phyloP scores from a whole-genome alignment of 192 early-diverging fungal genomes.

The Neocallimastix lanati region DNA sequence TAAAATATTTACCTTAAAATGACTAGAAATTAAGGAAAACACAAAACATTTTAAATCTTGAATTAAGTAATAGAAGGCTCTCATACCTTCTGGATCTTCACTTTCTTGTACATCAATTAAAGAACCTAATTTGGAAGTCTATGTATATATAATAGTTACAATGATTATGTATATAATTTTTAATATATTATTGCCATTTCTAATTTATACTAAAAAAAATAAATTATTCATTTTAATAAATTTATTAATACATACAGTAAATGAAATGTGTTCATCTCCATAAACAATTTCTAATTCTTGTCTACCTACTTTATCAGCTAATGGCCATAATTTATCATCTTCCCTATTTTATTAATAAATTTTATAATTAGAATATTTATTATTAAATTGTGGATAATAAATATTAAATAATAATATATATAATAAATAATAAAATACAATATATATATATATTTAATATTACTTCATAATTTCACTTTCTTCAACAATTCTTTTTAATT shows the following conservation, averaged over 20 bases:
- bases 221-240: too few species aligned
- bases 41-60: conserved; percentile 95
- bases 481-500: conserved; percentile 71
- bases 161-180: too few species aligned
- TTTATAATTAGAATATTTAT: conserved; percentile 2
- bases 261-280: conserved; percentile 79
- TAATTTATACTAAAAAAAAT: too few species aligned
- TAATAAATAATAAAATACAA: not conserved
- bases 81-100: conserved; percentile 83
- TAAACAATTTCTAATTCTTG: conserved; percentile 90
- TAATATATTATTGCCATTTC: too few species aligned
- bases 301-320: conserved; percentile 69
- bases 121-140: conserved; percentile 84
- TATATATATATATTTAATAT: not conserved
- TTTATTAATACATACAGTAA: conserved; percentile 34
- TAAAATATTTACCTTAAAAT: conserved; percentile 64
- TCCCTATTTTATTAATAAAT: conserved; percentile 32
- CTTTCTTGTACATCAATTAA: conserved; percentile 75
- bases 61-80: conserved; percentile 89
- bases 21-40: conserved; percentile 81
- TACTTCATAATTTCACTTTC: conserved; percentile 85
- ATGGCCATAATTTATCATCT: conserved; percentile 81
- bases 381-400: too few species aligned
- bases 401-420: not conserved
- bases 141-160: too few species aligned